phyloP scores from a whole-genome alignment of 805 yeast genomes.

The Suhomyces emberorum region DNA sequence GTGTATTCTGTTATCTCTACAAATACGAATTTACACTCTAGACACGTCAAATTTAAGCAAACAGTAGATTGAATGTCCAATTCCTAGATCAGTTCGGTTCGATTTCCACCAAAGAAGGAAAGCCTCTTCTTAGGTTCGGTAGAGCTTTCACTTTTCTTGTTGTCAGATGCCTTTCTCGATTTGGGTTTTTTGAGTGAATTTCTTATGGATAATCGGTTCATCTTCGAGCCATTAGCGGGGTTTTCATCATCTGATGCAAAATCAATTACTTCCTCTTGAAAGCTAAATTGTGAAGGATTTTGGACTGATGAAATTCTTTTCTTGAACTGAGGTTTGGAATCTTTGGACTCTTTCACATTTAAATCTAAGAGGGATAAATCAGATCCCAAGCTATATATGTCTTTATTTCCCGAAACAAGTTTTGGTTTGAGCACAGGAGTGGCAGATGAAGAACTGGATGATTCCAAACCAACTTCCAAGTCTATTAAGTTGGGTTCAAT shows the following conservation, averaged over 20 bases:
- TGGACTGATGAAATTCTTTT: constrained; percentile 29
- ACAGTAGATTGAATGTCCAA: too few relatives aligned
- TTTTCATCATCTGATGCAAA: constrained; percentile 46
- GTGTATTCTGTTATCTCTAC: too few relatives aligned
- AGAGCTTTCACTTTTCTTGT: constrained; percentile 18
- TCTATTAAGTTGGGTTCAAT: constrained; percentile 31
- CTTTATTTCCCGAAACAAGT: constrained; percentile 1
- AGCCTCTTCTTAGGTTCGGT: constrained; percentile 19
- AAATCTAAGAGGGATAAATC: constrained; percentile 25
- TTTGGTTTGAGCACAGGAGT: constrained; percentile 16
- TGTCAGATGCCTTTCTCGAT: constrained; percentile 19
- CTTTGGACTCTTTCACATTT: constrained; percentile 17
- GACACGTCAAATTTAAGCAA: too few relatives aligned
- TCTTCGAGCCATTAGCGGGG: constrained; percentile 30
- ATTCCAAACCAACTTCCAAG: constrained; percentile 32
- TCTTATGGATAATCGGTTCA: constrained; percentile 41
- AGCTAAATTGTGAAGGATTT: constrained; percentile 27
- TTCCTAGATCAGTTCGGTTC: neutral
- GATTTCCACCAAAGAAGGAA: constrained; percentile 21
- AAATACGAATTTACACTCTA: too few relatives aligned
- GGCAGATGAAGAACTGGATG: constrained; percentile 18
- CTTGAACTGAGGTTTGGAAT: constrained; percentile 24
- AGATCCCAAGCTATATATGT: constrained; percentile 8
- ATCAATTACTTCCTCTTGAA: constrained; percentile 44
- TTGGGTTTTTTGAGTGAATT: constrained; percentile 32